phyloP scores from a whole-genome alignment of 345 rosid genomes.

The Sapria himalayana region DNA sequence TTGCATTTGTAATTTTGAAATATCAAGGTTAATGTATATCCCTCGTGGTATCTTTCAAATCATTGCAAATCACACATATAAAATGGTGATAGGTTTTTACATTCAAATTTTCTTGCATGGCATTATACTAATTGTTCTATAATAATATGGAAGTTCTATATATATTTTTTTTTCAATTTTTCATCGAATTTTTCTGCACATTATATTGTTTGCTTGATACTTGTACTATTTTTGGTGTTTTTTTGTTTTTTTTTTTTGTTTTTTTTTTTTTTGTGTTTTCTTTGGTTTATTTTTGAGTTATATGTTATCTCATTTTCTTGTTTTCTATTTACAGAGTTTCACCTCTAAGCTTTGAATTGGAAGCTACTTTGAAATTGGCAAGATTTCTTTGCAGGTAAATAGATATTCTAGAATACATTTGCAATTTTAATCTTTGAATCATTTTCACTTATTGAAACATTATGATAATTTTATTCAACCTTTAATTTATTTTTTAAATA shows the following conservation, averaged over 20 bases:
- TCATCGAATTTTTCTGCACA: background rate
- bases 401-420: too few species aligned
- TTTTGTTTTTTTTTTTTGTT: background rate
- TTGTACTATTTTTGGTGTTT: background rate
- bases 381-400: constrained; percentile 89
- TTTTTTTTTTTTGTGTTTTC: background rate
- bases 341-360: constrained; percentile 93
- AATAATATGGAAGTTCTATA: background rate
- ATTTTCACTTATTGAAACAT: too few species aligned
- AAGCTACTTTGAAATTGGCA: constrained; percentile 81
- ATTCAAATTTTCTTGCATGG: too few species aligned
- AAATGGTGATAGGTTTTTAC: too few species aligned
- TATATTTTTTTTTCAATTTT: background rate
- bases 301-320: background rate
- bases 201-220: background rate
- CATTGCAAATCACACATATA: too few species aligned
- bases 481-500: too few species aligned
- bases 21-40: too few species aligned
- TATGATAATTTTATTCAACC: too few species aligned
- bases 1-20: too few species aligned
- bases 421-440: too few species aligned
- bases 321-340: constrained; percentile 53
- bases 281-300: background rate
- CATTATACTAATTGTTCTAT: too few species aligned
- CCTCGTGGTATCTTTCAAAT: too few species aligned